A percentile compares a stretch with the other conserved stretches of the same genome.
These are phyloP conservation scores for Naganishia sp. DNA, from an alignment of 1,284 basidiomycete genomes.

Conservation along the genomic window DNA sequence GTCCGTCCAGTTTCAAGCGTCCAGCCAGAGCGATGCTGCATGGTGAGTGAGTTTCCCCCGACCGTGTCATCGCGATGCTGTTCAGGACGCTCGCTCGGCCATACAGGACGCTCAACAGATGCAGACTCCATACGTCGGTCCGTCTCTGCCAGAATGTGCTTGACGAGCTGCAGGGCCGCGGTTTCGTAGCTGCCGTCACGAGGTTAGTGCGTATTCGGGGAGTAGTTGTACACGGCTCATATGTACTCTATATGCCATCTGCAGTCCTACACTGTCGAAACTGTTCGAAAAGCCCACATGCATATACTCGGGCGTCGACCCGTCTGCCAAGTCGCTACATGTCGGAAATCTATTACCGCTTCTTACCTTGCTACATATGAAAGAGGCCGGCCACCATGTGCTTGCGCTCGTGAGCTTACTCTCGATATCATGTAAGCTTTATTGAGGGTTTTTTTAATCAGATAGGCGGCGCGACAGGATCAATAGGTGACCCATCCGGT, in stretches of 20 bases:
- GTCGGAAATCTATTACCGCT: conserved; percentile 91
- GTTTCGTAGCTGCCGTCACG: conserved; percentile 55
- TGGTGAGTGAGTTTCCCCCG: neutral
- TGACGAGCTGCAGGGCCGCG: conserved; percentile 53
- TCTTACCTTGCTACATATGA: conserved; percentile 83
- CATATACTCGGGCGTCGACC: conserved; percentile 89
- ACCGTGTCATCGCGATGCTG: neutral
- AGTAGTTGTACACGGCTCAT: conserved; percentile 1
- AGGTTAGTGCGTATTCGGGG: conserved; percentile 44
- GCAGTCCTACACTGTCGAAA: conserved; percentile 43
- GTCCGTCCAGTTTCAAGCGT: conserved; percentile 26
- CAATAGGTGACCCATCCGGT: conserved; percentile 96
- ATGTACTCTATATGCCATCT: neutral
- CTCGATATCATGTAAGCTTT: neutral
- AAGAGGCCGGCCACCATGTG: conserved; percentile 73
- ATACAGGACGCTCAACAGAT: neutral
- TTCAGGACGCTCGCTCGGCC: neutral
- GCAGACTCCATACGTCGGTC: conserved; percentile 38
- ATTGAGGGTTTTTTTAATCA: conserved; percentile 46
- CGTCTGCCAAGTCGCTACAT: conserved; percentile 84
- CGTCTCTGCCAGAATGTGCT: conserved; percentile 42
- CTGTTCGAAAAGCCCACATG: conserved; percentile 54
- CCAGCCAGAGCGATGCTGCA: neutral
- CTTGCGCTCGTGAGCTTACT: conserved; percentile 70
- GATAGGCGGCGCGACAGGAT: conserved; percentile 94